Evolutionary conservation across 257 asterid species (phyloP).

Genomic region (Salvia miltiorrhiza): DNA sequence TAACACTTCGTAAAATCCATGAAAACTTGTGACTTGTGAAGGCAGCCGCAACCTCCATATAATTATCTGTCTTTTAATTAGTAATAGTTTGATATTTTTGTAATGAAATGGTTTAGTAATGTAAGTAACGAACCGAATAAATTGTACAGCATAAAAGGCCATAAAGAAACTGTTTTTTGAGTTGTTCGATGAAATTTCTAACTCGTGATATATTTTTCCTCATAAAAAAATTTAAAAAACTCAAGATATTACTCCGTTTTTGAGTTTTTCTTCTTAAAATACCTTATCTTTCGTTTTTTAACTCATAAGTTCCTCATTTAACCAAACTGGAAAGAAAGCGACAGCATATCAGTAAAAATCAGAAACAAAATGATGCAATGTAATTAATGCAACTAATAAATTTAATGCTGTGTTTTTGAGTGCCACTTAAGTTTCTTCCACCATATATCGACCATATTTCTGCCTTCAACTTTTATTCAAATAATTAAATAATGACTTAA

Average conservation of each 20-base stretch:
- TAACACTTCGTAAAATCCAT: no score
- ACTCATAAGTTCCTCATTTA: background rate
- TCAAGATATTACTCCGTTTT: no score
- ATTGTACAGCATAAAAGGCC: background rate
- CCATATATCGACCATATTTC: background rate
- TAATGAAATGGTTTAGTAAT: background rate
- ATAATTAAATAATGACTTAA: background rate
- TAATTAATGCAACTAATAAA: conserved; percentile 20
- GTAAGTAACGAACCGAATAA: background rate
- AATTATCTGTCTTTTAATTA: no score
- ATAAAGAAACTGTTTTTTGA: background rate
- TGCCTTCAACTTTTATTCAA: background rate
- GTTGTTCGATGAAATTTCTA: background rate
- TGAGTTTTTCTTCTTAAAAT: background rate
- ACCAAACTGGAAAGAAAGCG: conserved; percentile 20
- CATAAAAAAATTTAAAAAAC: no score
- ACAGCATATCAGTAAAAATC: conserved; percentile 11
- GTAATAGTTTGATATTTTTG: background rate
- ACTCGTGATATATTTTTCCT: background rate
- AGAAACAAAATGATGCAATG: conserved; percentile 23
- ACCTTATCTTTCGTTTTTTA: background rate
- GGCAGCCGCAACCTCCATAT: no score
- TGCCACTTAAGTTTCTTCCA: conserved; percentile 11
- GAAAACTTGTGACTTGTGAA: no score
- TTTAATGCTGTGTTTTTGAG: conserved; percentile 24